These are phyloP conservation scores for Tulasnella sp. DNA, from an alignment of 768 basidiomycete species.

Conservation along the genomic window DNA sequence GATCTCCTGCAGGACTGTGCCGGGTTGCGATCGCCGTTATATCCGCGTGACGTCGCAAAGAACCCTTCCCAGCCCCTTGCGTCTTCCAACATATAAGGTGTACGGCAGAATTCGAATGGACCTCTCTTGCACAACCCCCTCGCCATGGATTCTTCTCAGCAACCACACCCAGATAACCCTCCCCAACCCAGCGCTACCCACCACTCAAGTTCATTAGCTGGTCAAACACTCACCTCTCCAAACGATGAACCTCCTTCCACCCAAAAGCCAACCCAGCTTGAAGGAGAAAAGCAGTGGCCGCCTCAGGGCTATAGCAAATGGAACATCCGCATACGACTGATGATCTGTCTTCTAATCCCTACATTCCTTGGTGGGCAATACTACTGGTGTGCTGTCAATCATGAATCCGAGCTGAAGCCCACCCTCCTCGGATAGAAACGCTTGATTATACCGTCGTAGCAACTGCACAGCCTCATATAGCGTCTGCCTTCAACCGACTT, in stretches of 20 bases:
- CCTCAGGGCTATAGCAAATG: conserved; percentile 1
- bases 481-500: conserved; percentile 34
- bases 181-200: background rate
- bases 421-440: background rate
- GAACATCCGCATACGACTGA: conserved; percentile 5
- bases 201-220: background rate
- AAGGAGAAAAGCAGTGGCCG: background rate
- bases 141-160: background rate
- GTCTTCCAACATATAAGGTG: no score
- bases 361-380: conserved; percentile 11
- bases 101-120: no score
- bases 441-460: conserved; percentile 38
- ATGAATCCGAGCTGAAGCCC: background rate
- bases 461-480: conserved; percentile 46
- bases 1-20: background rate
- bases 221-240: background rate
- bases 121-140: no score
- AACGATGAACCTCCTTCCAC: background rate
- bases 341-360: background rate
- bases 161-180: background rate
- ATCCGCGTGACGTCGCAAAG: background rate
- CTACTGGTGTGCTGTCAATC: background rate
- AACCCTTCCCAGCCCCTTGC: no score
- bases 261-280: background rate
- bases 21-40: background rate